A percentile compares a stretch with the other conserved stretches of the same genome.
Conservation (phyloP, 805 yeast species). For the Candida tammaniensis region DNA sequence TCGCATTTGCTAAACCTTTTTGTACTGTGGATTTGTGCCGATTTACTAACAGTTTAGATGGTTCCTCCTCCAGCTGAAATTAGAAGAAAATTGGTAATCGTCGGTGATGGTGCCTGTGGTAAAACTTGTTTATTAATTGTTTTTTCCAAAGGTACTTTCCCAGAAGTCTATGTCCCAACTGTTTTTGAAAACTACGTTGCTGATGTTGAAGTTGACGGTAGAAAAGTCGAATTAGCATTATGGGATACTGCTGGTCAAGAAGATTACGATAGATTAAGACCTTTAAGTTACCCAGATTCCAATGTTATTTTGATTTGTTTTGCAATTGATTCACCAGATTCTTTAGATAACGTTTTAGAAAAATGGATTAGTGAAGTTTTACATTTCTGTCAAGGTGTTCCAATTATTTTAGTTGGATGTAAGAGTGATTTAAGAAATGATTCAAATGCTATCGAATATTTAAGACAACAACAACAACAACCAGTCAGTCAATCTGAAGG, state of each 20-base stretch:
- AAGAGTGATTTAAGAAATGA: constrained; percentile 87
- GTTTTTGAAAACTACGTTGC: constrained; percentile 98
- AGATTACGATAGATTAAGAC: constrained; percentile 92
- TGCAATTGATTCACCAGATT: constrained; percentile 87
- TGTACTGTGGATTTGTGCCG: too few relatives aligned
- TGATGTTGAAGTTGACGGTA: constrained; percentile 68
- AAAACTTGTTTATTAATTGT: constrained; percentile 86
- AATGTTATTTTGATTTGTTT: constrained; percentile 90
- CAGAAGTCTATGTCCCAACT: constrained; percentile 92
- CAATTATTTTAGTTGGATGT: constrained; percentile 89
- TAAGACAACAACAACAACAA: constrained; percentile 70
- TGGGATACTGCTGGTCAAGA: constrained; percentile 99
- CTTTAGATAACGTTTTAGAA: constrained; percentile 90
- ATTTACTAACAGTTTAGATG: constrained; percentile 20
- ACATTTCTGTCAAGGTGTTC: constrained; percentile 93
- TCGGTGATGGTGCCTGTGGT: constrained; percentile 98
- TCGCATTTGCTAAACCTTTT: too few relatives aligned
- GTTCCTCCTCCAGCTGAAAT: constrained; percentile 51
- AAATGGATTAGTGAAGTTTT: constrained; percentile 93
- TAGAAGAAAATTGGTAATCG: constrained; percentile 85
- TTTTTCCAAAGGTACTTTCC: constrained; percentile 85
- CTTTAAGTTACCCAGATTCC: constrained; percentile 88
- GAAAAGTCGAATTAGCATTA: constrained; percentile 80
- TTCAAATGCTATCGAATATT: constrained; percentile 68
- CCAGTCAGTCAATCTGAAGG: constrained; percentile 85